These are phyloP conservation scores for Hylodesmum podocarpum DNA, from an alignment of 306 rosid species.

Conservation along the genomic window DNA sequence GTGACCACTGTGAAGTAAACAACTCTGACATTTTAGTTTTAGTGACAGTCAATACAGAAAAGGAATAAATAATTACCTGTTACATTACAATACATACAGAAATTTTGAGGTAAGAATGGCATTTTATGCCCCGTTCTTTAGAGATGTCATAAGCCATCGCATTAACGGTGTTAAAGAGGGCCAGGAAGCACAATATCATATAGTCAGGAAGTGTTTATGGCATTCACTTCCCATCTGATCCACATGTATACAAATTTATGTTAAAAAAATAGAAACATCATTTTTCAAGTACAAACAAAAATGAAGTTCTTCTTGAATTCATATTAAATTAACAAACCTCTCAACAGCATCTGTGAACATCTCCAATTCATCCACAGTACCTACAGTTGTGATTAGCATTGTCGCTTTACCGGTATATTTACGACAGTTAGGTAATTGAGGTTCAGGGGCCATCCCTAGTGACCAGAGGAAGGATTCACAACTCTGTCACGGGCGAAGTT, in stretches of 20 bases:
- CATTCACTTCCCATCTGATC: conserved; percentile 47
- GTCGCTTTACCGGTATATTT: conserved; percentile 32
- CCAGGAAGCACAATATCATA: background rate
- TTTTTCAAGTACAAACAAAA: background rate
- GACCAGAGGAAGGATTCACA: conserved; percentile 35
- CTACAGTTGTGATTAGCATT: background rate
- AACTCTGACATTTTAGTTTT: no score
- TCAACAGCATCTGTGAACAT: conserved; percentile 38
- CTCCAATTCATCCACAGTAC: background rate
- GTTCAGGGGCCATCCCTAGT: conserved; percentile 30
- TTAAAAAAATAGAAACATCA: background rate
- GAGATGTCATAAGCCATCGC: background rate
- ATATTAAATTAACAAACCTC: conserved; percentile 31
- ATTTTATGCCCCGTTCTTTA: no score
- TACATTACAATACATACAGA: conserved; percentile 46
- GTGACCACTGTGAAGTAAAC: no score
- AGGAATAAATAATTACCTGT: no score
- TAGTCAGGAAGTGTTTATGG: conserved; percentile 24
- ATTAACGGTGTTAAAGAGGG: conserved; percentile 14
- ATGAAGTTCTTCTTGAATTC: background rate
- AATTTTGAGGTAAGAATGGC: conserved; percentile 8
- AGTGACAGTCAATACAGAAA: no score
- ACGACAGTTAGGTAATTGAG: conserved; percentile 23
- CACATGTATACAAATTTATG: background rate
- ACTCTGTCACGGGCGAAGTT: conserved; percentile 41